Evolutionary conservation across 257 asterid genomes (phyloP), one percentile per base, ranked within the genome.

Genomic region (Haberlea rhodopensis): DNA sequence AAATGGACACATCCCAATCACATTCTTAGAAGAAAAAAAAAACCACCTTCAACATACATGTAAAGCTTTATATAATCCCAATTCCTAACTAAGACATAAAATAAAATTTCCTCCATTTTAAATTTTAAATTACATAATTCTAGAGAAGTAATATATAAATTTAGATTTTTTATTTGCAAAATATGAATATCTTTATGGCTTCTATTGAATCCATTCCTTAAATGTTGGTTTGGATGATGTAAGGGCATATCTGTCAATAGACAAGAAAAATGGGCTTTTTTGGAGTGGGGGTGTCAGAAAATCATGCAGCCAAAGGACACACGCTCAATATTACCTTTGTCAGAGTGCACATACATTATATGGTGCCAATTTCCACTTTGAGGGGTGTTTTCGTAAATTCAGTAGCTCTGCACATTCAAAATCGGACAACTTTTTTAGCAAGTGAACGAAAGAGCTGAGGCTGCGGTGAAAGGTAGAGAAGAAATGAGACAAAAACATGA

Each of bases 281-380:
- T 26, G 59, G 71, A 26, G 15, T 53, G 54, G 75, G 64, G 74
- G 71, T 77, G 88, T 75, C 82, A 78, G 78, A 57, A 58, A 79
- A 79, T 71, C 63, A 24, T 75, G 78, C 78, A 71, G 81, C 73
- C 58, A 64, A 70, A 9, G 68, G 23, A 45, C 86, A 78, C 84
- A 71, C 78, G 89, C 82, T 54, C 48, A 26, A 57, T 54, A 27
- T 71, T 60, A 71, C 6, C 78, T 64, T 83, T 74, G 68, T 65
- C 85, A 75, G 78, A 67, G 68, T n/a, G n/a, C n/a, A n/a, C 57
- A 78, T 56, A 34, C 43, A 8, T 8, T 15, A 32, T 32, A 0
- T 2, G 0, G 3, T 34, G n/a, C n/a, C 80, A 52, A 53, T 53
- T 70, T 46, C 80, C 82, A 72, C 70, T 43, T 0, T 19, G 21